Conservation (phyloP, 257 asterid genomes). For the Leptodermis oblonga region DNA sequence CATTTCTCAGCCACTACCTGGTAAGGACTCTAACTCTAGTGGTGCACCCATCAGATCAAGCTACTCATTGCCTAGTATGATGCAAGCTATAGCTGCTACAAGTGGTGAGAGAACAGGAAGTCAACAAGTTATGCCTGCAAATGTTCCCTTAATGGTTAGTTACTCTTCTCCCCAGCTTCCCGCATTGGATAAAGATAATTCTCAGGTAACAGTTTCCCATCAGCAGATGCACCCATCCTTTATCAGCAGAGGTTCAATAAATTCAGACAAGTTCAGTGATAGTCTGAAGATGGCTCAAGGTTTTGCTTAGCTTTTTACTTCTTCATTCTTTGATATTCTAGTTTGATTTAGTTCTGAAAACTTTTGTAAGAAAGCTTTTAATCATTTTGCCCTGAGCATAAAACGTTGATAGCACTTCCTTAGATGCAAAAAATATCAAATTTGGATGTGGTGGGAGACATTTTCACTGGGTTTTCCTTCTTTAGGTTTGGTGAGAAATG, state of each 20-base stretch:
- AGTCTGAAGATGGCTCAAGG: constrained; percentile 63
- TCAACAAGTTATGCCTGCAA: constrained; percentile 51
- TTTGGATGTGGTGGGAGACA: not conserved
- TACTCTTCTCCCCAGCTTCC: constrained; percentile 75
- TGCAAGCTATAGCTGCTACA: constrained; percentile 51
- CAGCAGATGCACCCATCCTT: constrained; percentile 51
- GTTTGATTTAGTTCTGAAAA: not conserved
- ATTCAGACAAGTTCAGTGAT: constrained; percentile 49
- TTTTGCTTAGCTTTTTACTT: constrained; percentile 21
- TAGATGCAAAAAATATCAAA: not conserved
- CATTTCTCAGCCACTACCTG: constrained; percentile 53
- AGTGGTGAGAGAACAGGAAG: constrained; percentile 49
- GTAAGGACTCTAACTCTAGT: constrained; percentile 43
- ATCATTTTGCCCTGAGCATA: too few species aligned
- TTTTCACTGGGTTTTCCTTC: not conserved
- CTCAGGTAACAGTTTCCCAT: constrained; percentile 47
- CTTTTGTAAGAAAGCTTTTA: not conserved
- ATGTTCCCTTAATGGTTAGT: constrained; percentile 70
- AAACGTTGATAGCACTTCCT: not conserved
- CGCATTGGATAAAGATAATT: constrained; percentile 65
- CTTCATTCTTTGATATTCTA: not conserved
- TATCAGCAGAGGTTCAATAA: constrained; percentile 44
- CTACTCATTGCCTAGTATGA: constrained; percentile 51
- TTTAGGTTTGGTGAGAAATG: not conserved
- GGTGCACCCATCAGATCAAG: constrained; percentile 35